Base-by-base conservation (phyloP, 768 basidiomycete species). In the Suillus fuscotomentosus region DNA sequence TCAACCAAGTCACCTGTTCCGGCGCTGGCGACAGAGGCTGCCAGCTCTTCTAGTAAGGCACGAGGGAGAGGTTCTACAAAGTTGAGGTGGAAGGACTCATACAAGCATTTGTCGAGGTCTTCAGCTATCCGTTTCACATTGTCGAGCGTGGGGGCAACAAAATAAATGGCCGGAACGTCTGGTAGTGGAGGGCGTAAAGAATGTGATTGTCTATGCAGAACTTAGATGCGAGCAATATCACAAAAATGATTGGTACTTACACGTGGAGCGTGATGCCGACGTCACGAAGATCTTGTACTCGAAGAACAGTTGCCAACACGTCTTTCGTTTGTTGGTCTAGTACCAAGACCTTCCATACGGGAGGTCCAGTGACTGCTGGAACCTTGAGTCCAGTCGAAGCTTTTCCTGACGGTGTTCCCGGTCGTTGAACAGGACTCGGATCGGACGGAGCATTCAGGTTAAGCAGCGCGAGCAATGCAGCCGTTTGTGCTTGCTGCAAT, bases 261-360 rank as follows among this genome's bases (percentile, higher is more conserved):
- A 99, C 95, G 79, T 99, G 97, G 64, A 99, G 83, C 10, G 97
- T 99, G 48, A 99, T 95, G 39, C 97, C 97, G 57, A 94, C 92
- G 71, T 99, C 97, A 63, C 97, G 86, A 66, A 99, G 82, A 78
- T 99, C 97, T 76, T 98, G 96, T 8, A 99, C 97, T 61, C 96
- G 88, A 68, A 99, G 79, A 22, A 95, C 91, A 1, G 97, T 99
- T 17, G 97, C 97, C 43, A 99, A 83, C 24, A 99, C 89, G 75
- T 99, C 97, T 76, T 99, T 97, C 27, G 95, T 97, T 70, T 91
- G 86, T 72, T 97, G 94, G 76, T 99, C 97, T 62, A 99, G 81
- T 2, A 99, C 90, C 11, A 99, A 80, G 15, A 99, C 89, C 77
- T 99, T 99, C 97, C 97, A 99, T 5, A 97, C 88, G 6, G 94